Evolutionary conservation across 805 yeast genomes (phyloP), one percentile per base, ranked within the genome.

Genomic region (Candida ascalaphidarum): DNA sequence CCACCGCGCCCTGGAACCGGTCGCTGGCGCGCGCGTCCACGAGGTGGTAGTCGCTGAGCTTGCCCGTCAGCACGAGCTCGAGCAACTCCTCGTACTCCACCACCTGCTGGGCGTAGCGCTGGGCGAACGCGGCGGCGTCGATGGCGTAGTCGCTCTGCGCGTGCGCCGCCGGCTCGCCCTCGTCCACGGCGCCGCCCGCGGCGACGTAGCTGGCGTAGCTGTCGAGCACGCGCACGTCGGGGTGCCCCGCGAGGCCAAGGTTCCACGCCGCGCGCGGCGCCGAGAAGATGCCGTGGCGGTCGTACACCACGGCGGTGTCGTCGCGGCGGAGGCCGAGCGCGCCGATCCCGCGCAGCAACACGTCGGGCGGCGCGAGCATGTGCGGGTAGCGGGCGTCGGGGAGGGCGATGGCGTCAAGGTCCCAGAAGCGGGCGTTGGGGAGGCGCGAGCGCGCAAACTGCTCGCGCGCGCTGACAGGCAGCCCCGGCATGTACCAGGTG

Each of bases 221-320:
- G 57, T 92, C 81, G 37, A 89, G 65, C 26, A 89, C 46, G 37
- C 62, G 68, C 14, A 86, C 80, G 20, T 72, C 55, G 27, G 72
- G 56, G 50, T 88, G 96, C 6, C 89, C 89, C 50, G 81, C 84
- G 1, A 81, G 61, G 21, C 76, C 68, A 43, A 92, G 68, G 41
- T 88, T 84, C 96, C 96, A 92, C 1, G 86, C 88, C 11, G 82
- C 94, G 40, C 98, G 68, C 21, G 96, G 95, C 2, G 88, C 75
- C 23, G 94, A 77, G 51, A 89, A 85, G 37, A 81, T 77, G 2
- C 95, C 95, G 27, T 70, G 68, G 39, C 77, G 76, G 54, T 92
- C 98, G 51, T 92, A 92, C 9, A 92, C 73, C 8, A 92, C 79
- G 22, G 92, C 48, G 10, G 62, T 56, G 39, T 88, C 92, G 27